Evolutionary conservation across 148 eudicot species (phyloP).

Genomic region (Vaccinium corymbosum): DNA sequence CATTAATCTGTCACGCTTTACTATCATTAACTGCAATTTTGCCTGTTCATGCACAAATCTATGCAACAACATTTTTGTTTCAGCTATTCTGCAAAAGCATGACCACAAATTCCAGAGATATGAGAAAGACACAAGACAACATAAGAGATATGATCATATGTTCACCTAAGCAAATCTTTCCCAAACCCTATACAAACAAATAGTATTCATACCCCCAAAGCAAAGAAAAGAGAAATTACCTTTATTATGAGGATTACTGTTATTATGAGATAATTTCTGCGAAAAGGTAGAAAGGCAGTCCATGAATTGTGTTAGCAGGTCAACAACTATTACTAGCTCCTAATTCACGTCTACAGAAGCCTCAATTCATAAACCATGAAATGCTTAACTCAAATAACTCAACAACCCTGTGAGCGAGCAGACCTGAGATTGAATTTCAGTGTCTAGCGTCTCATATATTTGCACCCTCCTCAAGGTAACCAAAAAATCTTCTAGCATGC

Average conservation of each 20-base stretch:
- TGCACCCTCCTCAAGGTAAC: conserved; percentile 45
- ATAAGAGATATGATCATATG: background rate
- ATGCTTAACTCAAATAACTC: background rate
- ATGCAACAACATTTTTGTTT: conserved; percentile 47
- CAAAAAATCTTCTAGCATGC: conserved; percentile 50
- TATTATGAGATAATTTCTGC: conserved; percentile 43
- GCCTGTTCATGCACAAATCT: conserved; percentile 53
- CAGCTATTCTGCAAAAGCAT: conserved; percentile 47
- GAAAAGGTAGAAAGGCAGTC: conserved; percentile 18
- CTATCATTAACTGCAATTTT: conserved; percentile 48
- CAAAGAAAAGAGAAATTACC: conserved; percentile 32
- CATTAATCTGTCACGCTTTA: conserved; percentile 52
- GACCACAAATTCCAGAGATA: conserved; percentile 11
- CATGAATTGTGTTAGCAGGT: conserved; percentile 12
- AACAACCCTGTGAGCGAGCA: conserved; percentile 25
- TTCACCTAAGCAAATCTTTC: conserved; percentile 4
- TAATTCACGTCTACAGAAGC: conserved; percentile 3
- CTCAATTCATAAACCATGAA: background rate
- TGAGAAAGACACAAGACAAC: background rate
- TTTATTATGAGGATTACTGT: conserved; percentile 35
- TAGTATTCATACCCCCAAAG: background rate
- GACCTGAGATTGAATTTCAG: conserved; percentile 53
- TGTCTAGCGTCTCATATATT: conserved; percentile 40
- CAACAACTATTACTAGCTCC: background rate
- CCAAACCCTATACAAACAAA: background rate